Evolutionary conservation across 176 grass and related monocot genomes (phyloP).

Genomic region (Avena insularis): DNA sequence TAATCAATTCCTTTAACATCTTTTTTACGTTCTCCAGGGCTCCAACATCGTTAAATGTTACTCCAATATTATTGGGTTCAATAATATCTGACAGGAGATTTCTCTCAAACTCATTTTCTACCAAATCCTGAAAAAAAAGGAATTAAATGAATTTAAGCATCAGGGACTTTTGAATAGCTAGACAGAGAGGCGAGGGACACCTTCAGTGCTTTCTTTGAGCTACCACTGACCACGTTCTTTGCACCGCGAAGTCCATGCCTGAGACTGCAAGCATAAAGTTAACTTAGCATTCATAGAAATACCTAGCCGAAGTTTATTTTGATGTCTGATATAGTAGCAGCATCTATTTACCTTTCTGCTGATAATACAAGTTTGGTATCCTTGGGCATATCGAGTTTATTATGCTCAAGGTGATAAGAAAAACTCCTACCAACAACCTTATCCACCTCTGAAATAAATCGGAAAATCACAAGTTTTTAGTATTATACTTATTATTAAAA

Average conservation of each 20-base stretch:
- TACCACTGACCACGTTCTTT: constrained; percentile 58
- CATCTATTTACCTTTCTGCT: constrained; percentile 35
- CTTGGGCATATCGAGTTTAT: not conserved
- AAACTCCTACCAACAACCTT: constrained; percentile 53
- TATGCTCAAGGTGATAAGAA: constrained; percentile 33
- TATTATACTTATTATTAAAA: not conserved
- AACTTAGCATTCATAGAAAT: constrained; percentile 39
- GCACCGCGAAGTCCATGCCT: constrained; percentile 59
- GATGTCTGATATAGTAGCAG: not conserved
- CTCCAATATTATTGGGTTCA: constrained; percentile 77
- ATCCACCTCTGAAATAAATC: constrained; percentile 59
- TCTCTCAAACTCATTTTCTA: constrained; percentile 78
- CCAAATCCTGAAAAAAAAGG: constrained; percentile 63
- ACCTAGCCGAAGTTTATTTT: constrained; percentile 30
- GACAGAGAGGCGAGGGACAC: constrained; percentile 31
- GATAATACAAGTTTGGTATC: constrained; percentile 47
- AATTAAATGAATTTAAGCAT: constrained; percentile 21
- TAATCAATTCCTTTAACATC: constrained; percentile 70
- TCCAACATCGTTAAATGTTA: constrained; percentile 84
- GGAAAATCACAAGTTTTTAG: constrained; percentile 9
- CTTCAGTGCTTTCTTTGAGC: constrained; percentile 68
- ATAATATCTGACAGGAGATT: constrained; percentile 67
- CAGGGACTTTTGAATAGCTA: constrained; percentile 26
- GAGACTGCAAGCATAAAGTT: constrained; percentile 58
- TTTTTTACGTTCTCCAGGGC: constrained; percentile 82